A percentile compares a stretch with the other conserved stretches of the same genome.
These are phyloP conservation scores for Pestalotiopsis sp. DNA, from an alignment of 2,329 filamentous ascomycete species.

Conservation along the genomic window DNA sequence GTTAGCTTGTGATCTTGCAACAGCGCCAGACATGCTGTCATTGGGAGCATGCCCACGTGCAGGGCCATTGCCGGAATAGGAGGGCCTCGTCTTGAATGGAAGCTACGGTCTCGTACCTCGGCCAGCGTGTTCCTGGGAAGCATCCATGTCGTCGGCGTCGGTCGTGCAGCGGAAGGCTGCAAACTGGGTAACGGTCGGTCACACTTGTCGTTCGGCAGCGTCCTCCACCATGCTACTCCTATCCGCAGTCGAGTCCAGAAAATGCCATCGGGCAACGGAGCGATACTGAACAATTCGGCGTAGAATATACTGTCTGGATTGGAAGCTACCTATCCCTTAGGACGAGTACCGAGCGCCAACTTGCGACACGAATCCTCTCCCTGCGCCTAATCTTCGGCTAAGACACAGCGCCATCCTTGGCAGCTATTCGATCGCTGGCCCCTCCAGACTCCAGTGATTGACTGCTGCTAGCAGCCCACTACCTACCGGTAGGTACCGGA, in stretches of 20 bases:
- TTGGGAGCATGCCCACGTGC: too few relatives aligned
- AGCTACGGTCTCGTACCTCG: background rate
- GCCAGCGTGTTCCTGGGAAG: slow-evolving; percentile 1
- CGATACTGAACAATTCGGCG: background rate
- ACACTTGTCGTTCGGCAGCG: background rate
- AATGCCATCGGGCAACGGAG: slow-evolving; percentile 3
- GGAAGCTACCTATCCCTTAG: background rate
- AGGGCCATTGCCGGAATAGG: background rate
- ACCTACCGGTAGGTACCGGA: background rate
- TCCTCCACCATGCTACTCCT: slow-evolving; percentile 6
- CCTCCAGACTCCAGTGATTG: background rate
- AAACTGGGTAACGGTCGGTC: background rate
- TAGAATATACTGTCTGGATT: background rate
- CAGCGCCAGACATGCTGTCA: background rate
- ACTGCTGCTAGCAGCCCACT: background rate
- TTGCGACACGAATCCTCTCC: slow-evolving; percentile 3
- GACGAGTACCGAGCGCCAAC: background rate
- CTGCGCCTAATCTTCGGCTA: slow-evolving; percentile 9
- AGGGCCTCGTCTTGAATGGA: background rate
- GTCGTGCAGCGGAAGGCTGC: slow-evolving; percentile 1
- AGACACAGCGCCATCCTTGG: slow-evolving; percentile 1
- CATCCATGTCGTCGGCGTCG: slow-evolving; percentile 5
- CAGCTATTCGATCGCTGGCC: background rate
- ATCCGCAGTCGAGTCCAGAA: slow-evolving; percentile 6
- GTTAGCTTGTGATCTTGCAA: background rate